Evolutionary conservation across 129 eudicot genomes (phyloP), one percentile per base, ranked within the genome.

Genomic region (Mikania micrantha): DNA sequence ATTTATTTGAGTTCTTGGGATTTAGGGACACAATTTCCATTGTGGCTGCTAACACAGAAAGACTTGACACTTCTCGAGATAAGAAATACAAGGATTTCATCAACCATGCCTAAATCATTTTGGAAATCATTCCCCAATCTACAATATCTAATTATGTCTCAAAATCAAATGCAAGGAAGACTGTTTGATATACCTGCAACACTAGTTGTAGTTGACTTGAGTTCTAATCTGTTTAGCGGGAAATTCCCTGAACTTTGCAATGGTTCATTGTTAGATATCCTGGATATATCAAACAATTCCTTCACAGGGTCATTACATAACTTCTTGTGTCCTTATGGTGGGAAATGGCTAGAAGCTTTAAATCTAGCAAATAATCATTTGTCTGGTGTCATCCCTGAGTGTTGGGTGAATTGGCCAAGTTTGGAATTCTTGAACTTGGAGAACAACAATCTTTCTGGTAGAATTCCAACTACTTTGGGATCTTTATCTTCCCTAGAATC

Each of bases 231-330:
- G 6, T 79, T 79, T 41, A 71, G 10, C 0, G 87, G 81, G 53
- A n/a, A 66, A 15, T 39, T 82, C 25, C 81, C 82, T 0, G 35
- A 44, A 9, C 9, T 79, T 21, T 44, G 4, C 17, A 54, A 54
- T 28, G 7, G 9, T 54, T 54, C 61, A 1, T 59, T n/a, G 4
- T 47, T 7, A 6, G 6, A 0, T 0, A 1, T 4, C 7, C 5
- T 83, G 11, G 79, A 79, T 62, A 77, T 84, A 8, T 80, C 83
- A n/a, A 41, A 64, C 9, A 83, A 83, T 57, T 57, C 25, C 3
- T 76, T 80, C 28, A 31, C 54, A 0, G 80, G 82, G 8, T 56
- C 45, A 11, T 4, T 83, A 13, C 45, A 62, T 39, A 12, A 45
- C 68, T 79, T 83, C n/a, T 41, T 78, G 21, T 82, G 87, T 60